Evolutionary conservation across 192 early-diverging fungal species (phyloP).

Genomic region (Rhizophagus clarus): DNA sequence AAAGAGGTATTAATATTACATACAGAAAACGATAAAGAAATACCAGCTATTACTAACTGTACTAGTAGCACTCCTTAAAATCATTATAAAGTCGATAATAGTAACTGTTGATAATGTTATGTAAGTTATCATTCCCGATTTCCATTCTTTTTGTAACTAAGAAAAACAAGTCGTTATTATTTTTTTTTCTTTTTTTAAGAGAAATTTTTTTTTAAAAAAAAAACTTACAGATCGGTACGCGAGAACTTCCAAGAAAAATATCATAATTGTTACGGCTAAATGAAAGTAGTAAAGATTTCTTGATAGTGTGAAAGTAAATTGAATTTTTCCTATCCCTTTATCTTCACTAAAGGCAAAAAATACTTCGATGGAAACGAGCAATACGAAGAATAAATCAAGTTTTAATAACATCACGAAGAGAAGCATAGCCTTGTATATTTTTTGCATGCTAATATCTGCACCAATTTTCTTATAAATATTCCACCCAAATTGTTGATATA

Average conservation of each 20-base stretch:
- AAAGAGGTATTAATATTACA: not conserved
- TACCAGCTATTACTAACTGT: not conserved
- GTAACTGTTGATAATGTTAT: not conserved
- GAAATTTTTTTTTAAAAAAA: not conserved
- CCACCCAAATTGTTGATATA: slow-evolving; percentile 59
- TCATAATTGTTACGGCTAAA: slow-evolving; percentile 1
- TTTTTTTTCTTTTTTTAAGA: no score
- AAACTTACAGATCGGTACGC: slow-evolving; percentile 12
- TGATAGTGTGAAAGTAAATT: not conserved
- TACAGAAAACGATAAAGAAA: slow-evolving; percentile 18
- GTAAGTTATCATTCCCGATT: not conserved
- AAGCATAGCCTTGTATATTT: slow-evolving; percentile 70
- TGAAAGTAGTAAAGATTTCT: not conserved
- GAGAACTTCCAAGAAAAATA: not conserved
- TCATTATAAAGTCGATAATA: slow-evolving; percentile 9
- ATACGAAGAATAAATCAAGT: slow-evolving; percentile 82
- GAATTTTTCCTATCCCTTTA: not conserved
- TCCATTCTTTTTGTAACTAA: slow-evolving; percentile 25
- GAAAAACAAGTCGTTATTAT: not conserved
- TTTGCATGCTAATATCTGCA: slow-evolving; percentile 60
- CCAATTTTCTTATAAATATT: slow-evolving; percentile 65
- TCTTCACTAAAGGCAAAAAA: slow-evolving; percentile 50
- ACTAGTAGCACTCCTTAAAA: not conserved
- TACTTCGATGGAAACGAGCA: slow-evolving; percentile 71
- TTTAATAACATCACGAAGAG: slow-evolving; percentile 82